Evolutionary conservation across 306 rosid genomes (phyloP).

Genomic region (Datisca glomerata): DNA sequence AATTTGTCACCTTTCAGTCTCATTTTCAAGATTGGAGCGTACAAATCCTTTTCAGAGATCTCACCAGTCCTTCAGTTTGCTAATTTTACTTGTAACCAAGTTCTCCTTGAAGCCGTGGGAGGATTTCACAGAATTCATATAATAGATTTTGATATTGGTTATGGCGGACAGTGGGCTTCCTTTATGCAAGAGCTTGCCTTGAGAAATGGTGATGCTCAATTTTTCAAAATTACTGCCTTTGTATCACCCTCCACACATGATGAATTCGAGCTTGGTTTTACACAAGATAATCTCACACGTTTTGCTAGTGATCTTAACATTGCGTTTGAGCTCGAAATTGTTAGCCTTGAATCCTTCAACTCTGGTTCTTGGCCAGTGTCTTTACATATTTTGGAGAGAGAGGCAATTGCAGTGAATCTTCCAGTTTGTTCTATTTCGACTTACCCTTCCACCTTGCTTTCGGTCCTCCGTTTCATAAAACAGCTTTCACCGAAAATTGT

Average conservation of each 20-base stretch:
- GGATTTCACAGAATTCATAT: slow-evolving; percentile 54
- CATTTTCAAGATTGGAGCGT: slow-evolving; percentile 70
- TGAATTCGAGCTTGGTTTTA: slow-evolving; percentile 68
- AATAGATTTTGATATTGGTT: slow-evolving; percentile 78
- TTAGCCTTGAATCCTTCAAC: slow-evolving; percentile 41
- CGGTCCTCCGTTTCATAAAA: slow-evolving; percentile 57
- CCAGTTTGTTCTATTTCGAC: slow-evolving; percentile 44
- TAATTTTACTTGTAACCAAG: slow-evolving; percentile 83
- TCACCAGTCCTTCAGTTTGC: slow-evolving; percentile 87
- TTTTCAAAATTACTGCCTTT: slow-evolving; percentile 71
- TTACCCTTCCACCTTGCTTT: slow-evolving; percentile 30
- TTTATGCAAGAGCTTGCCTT: slow-evolving; percentile 78
- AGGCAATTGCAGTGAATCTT: slow-evolving; percentile 66
- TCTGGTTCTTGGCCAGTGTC: slow-evolving; percentile 58
- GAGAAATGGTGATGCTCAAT: slow-evolving; percentile 40
- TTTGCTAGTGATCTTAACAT: slow-evolving; percentile 63
- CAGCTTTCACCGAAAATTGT: slow-evolving; percentile 67
- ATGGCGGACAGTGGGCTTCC: slow-evolving; percentile 95
- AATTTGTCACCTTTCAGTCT: slow-evolving; percentile 46
- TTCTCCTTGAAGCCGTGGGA: slow-evolving; percentile 66
- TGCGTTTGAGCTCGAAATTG: slow-evolving; percentile 53
- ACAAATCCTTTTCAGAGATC: slow-evolving; percentile 76
- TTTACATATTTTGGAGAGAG: slow-evolving; percentile 27
- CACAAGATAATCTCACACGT: slow-evolving; percentile 52
- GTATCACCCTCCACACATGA: slow-evolving; percentile 43